Evolutionary conservation across 2,329 filamentous ascomycete genomes (phyloP).

Genomic region (Fusarium setosum): DNA sequence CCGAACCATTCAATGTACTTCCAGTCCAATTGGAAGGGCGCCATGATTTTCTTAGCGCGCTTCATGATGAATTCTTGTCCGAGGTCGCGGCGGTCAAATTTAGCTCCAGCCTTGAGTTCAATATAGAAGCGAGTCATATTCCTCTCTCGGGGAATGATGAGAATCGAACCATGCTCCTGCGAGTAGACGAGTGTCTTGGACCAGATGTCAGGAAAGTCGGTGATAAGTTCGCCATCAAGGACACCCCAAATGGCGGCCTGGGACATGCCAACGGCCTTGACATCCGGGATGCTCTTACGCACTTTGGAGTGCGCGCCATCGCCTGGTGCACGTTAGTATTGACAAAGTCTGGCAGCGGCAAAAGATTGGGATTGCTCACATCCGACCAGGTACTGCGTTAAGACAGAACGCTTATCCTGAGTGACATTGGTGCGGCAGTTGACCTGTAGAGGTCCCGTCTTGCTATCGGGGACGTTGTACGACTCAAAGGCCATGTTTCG

Average conservation of each 20-base stretch:
- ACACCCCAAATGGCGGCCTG: slow-evolving; percentile 74
- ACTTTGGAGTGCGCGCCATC: slow-evolving; percentile 80
- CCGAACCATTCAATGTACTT: slow-evolving; percentile 77
- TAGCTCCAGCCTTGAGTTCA: slow-evolving; percentile 61
- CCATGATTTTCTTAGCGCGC: slow-evolving; percentile 70
- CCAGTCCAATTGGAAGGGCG: slow-evolving; percentile 68
- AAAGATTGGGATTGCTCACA: slow-evolving; percentile 57
- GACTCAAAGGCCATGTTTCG: slow-evolving; percentile 73
- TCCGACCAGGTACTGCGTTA: slow-evolving; percentile 74
- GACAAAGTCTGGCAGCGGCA: background rate
- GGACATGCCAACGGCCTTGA: slow-evolving; percentile 66
- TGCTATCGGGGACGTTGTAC: slow-evolving; percentile 59
- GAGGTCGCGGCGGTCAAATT: slow-evolving; percentile 53
- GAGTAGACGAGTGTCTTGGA: slow-evolving; percentile 78
- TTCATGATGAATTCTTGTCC: slow-evolving; percentile 78
- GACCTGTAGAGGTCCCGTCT: slow-evolving; percentile 58
- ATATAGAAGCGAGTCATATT: slow-evolving; percentile 77
- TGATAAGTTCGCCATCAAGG: slow-evolving; percentile 76
- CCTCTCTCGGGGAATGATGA: slow-evolving; percentile 79
- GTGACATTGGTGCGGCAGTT: slow-evolving; percentile 64
- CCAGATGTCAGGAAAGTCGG: slow-evolving; percentile 81
- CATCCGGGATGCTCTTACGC: slow-evolving; percentile 70
- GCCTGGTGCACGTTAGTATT: slow-evolving; percentile 50
- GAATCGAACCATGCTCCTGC: slow-evolving; percentile 73
- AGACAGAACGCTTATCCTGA: slow-evolving; percentile 61